These are phyloP conservation scores for Dictyostelium intermedium DNA, from an alignment of 78 protist species.

Conservation along the genomic window DNA sequence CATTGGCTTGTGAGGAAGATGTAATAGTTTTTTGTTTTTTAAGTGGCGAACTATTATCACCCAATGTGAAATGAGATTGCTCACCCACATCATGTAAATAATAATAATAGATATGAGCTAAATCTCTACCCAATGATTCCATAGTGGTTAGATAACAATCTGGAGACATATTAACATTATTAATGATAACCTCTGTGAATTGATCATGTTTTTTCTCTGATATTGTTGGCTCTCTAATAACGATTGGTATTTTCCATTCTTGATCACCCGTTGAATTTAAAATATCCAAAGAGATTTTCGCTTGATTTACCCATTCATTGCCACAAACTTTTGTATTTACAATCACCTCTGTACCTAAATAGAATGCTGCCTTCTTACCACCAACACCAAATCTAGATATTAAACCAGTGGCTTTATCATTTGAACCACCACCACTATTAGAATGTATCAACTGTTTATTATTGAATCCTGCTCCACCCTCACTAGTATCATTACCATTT, in stretches of 20 bases:
- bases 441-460: background rate
- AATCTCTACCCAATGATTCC: constrained; percentile 5
- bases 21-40: background rate
- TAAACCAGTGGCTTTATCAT: constrained; percentile 35
- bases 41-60: background rate
- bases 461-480: background rate
- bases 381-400: constrained; percentile 83
- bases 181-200: constrained; percentile 45
- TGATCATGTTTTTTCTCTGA: background rate
- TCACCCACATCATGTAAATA: constrained; percentile 41
- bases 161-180: background rate
- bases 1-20: background rate
- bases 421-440: background rate
- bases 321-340: constrained; percentile 51
- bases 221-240: constrained; percentile 4
- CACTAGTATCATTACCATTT: background rate
- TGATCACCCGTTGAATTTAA: constrained; percentile 57
- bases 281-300: constrained; percentile 54
- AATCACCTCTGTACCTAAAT: constrained; percentile 49
- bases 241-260: constrained; percentile 74
- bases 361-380: constrained; percentile 80
- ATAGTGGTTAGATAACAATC: background rate
- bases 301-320: constrained; percentile 29
- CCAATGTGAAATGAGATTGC: background rate
- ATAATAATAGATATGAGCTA: constrained; percentile 65